These are phyloP conservation scores for Neurospora discreta DNA, from an alignment of 495 filamentous ascomycete genomes.

Conservation along the genomic window DNA sequence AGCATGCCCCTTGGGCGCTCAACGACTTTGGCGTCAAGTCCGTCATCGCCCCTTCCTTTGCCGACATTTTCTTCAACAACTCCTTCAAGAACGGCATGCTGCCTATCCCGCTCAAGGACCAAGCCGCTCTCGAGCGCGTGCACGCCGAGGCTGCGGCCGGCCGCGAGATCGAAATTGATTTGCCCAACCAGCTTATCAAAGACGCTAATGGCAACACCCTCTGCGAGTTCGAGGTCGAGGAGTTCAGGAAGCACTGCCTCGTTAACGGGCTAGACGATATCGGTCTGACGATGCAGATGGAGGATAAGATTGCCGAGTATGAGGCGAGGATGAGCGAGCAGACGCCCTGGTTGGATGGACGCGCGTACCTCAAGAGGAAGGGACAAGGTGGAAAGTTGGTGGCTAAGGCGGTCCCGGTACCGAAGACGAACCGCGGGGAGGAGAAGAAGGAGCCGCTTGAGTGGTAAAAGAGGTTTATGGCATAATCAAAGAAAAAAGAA, in stretches of 20 bases:
- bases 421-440: constrained; percentile 84
- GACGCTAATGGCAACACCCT: constrained; percentile 61
- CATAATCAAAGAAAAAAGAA: not conserved
- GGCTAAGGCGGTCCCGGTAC: constrained; percentile 73
- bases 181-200: constrained; percentile 74
- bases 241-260: constrained; percentile 88
- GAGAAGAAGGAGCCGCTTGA: constrained; percentile 78
- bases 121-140: constrained; percentile 54
- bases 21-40: constrained; percentile 93
- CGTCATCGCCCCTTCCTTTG: constrained; percentile 84
- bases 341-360: constrained; percentile 90
- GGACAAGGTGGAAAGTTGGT: constrained; percentile 56
- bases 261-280: constrained; percentile 96
- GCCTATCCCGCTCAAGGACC: constrained; percentile 63
- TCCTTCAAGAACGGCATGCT: constrained; percentile 99
- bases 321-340: constrained; percentile 64
- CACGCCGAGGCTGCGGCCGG: constrained; percentile 73
- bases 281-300: constrained; percentile 83
- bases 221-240: constrained; percentile 73
- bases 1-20: constrained; percentile 96
- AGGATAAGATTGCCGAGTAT: constrained; percentile 76
- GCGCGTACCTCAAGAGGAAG: constrained; percentile 65
- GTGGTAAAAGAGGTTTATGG: constrained; percentile 45
- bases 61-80: constrained; percentile 99
- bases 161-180: constrained; percentile 82